Conservation (phyloP, 2,329 filamentous ascomycete species). For the Incumbomyces delicatus region DNA sequence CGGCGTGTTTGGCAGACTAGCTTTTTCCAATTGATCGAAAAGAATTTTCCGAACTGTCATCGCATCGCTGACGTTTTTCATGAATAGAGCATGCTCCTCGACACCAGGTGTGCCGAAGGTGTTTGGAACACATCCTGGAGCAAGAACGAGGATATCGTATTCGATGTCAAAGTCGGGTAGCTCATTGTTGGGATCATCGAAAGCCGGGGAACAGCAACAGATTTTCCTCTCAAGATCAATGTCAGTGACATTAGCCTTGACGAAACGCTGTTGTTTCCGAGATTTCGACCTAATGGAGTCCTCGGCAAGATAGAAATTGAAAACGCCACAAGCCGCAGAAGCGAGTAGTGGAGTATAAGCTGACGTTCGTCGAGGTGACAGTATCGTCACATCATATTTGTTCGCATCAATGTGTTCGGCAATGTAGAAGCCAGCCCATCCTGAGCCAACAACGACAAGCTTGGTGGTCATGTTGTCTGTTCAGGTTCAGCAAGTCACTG, state of each 20-base stretch:
- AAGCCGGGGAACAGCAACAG: constrained; percentile 29
- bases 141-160: constrained; percentile 35
- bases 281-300: constrained; percentile 32
- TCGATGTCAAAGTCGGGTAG: constrained; percentile 27
- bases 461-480: constrained; percentile 7
- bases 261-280: constrained; percentile 24
- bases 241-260: constrained; percentile 32
- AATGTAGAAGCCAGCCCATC: constrained; percentile 40
- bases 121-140: constrained; percentile 34
- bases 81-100: constrained; percentile 9
- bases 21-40: constrained; percentile 9
- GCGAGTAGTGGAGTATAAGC: constrained; percentile 38
- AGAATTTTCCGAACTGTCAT: constrained; percentile 10
- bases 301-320: constrained; percentile 37
- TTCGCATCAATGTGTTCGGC: constrained; percentile 30
- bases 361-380: constrained; percentile 34
- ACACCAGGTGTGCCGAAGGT: constrained; percentile 17
- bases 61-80: constrained; percentile 10
- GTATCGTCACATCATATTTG: constrained; percentile 30
- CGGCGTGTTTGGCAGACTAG: constrained; percentile 6
- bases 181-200: constrained; percentile 22
- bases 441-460: constrained; percentile 18
- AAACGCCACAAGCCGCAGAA: constrained; percentile 36
- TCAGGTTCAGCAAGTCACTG: no score
- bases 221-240: constrained; percentile 30